phyloP scores from a whole-genome alignment of 129 eudicot species.

The Flaveria linearis region DNA sequence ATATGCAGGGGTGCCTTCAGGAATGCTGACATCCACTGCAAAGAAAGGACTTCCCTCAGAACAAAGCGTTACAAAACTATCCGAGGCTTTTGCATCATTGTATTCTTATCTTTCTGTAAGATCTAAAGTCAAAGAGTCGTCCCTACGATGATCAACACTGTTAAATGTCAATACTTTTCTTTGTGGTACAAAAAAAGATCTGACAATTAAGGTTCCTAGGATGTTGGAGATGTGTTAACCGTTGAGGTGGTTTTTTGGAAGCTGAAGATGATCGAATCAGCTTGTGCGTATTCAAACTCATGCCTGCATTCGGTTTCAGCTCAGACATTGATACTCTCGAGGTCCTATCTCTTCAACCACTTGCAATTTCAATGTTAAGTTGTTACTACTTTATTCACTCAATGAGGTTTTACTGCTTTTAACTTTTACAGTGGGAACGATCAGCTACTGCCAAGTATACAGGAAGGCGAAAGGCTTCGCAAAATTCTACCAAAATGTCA shows the following conservation, averaged over 20 bases:
- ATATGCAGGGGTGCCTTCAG: slow-evolving; percentile 46
- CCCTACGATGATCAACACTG: slow-evolving; percentile 9
- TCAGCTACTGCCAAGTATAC: slow-evolving; percentile 57
- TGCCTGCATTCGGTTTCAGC: slow-evolving; percentile 72
- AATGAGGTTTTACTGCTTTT: slow-evolving; percentile 6
- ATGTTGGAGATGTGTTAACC: slow-evolving; percentile 48
- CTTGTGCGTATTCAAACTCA: slow-evolving; percentile 65
- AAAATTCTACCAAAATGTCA: slow-evolving; percentile 52
- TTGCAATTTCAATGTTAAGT: background rate
- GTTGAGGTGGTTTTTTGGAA: slow-evolving; percentile 63
- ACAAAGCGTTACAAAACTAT: slow-evolving; percentile 47
- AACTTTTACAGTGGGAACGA: slow-evolving; percentile 57
- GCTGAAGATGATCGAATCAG: slow-evolving; percentile 68
- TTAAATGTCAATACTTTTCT: background rate
- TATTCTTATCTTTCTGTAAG: slow-evolving; percentile 65
- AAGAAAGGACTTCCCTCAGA: slow-evolving; percentile 49
- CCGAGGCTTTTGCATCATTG: slow-evolving; percentile 36
- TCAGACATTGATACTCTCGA: slow-evolving; percentile 62
- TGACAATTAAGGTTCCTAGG: slow-evolving; percentile 51
- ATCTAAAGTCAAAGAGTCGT: slow-evolving; percentile 16
- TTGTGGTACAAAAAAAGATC: slow-evolving; percentile 1
- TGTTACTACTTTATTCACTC: background rate
- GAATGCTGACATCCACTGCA: slow-evolving; percentile 35
- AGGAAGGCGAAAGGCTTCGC: slow-evolving; percentile 73
- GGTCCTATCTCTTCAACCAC: slow-evolving; percentile 39